Base-by-base conservation (phyloP, 2,329 filamentous ascomycete species). In the Aspergillus brasiliensis region DNA sequence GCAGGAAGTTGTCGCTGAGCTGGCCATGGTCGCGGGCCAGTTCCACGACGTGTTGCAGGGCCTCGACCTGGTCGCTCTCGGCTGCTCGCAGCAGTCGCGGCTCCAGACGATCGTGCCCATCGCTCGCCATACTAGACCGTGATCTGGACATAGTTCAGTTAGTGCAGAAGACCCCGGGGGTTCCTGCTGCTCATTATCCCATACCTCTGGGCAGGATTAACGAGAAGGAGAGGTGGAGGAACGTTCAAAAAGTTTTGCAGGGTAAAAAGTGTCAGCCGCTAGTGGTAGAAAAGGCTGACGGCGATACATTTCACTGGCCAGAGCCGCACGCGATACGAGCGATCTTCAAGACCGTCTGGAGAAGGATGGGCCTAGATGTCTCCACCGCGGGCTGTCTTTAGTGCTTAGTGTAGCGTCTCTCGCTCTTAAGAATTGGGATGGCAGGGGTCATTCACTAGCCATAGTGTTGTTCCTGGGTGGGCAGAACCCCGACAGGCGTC, bases 81-180 rank as follows among this genome's bases (percentile, higher is more conserved):
- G 71, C 76, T 7, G 77, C 76, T 57, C 75, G 73, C 6, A 79
- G 69, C n/a, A 80, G 71, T 19, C 72, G 74, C 5, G 77, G 77
- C 56, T 80, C 77, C 44, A 78, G 71, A 13, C 77, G 73, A 38
- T 76, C 75, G 54, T 75, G 67, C 60, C 66, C 67, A 40, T 76
- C 73, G 63, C 74, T 76, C 11, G 66, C 69, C 38, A 75, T 64
- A 62, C 69, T 76, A 42, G 74, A 71, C 51, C 69, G 69, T 51
- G 71, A 70, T 17, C 65, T 65, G 10, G 70, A 64, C 70, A 64
- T 64, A 11, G 25, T 28, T 11, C n/a, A n/a, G n/a, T n/a, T n/a
- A n/a, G n/a, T n/a, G n/a, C n/a, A 49, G 46, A 49, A n/a, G 25
- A n/a, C 46, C 25, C 25, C 8, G 8, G 28, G 23, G 46, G n/a